A percentile compares a stretch with the other conserved stretches of the same genome.
These are phyloP conservation scores for Scalesia atractyloides DNA, from an alignment of 129 eudicot genomes.

Conservation along the genomic window DNA sequence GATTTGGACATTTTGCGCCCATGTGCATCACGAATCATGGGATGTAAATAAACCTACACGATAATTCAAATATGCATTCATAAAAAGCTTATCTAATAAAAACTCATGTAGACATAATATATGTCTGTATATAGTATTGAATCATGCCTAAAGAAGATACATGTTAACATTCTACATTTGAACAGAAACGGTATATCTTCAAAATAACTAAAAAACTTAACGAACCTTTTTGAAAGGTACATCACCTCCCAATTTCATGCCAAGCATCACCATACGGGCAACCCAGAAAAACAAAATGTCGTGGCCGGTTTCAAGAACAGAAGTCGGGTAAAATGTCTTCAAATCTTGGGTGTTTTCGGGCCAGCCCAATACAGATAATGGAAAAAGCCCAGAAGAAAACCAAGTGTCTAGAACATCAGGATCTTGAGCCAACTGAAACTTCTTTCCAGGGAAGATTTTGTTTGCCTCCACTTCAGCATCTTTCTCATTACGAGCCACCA, in stretches of 20 bases:
- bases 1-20: slow-evolving; percentile 98
- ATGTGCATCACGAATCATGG: slow-evolving; percentile 98
- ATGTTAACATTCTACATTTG: background rate
- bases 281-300: slow-evolving; percentile 94
- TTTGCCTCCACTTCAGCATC: slow-evolving; percentile 68
- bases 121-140: background rate
- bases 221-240: slow-evolving; percentile 82
- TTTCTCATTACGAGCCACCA: slow-evolving; percentile 74
- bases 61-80: background rate
- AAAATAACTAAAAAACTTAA: slow-evolving; percentile 17
- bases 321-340: slow-evolving; percentile 72
- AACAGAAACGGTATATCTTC: background rate
- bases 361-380: slow-evolving; percentile 87
- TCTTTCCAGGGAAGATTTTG: slow-evolving; percentile 59
- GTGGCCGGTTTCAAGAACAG: slow-evolving; percentile 91
- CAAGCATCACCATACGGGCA: slow-evolving; percentile 93
- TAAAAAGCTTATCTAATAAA: background rate
- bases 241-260: slow-evolving; percentile 84
- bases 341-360: slow-evolving; percentile 84
- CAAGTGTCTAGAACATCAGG: slow-evolving; percentile 91
- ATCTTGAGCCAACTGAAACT: slow-evolving; percentile 71
- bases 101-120: background rate
- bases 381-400: slow-evolving; percentile 85
- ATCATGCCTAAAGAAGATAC: background rate
- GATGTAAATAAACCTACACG: slow-evolving; percentile 84